phyloP scores from a whole-genome alignment of 106 monocot species.

The Dioscorea zingiberensis region DNA sequence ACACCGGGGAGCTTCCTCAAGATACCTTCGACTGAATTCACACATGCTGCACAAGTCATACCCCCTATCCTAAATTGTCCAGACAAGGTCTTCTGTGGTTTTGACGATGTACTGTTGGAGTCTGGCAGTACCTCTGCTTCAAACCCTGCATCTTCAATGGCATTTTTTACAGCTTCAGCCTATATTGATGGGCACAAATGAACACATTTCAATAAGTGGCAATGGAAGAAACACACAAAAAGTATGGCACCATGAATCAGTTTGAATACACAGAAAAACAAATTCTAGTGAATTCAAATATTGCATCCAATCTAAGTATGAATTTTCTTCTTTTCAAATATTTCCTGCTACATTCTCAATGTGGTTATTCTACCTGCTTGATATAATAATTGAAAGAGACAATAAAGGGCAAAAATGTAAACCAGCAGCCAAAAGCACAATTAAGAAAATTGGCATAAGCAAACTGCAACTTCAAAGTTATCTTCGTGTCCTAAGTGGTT shows the following conservation, averaged over 20 bases:
- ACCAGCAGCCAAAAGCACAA: too few relatives aligned
- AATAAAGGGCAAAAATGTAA: too few relatives aligned
- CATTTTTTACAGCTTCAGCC: conserved; percentile 77
- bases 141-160: conserved; percentile 97
- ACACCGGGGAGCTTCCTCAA: conserved; percentile 82
- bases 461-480: too few relatives aligned
- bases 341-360: too few relatives aligned
- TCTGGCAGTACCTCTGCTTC: conserved; percentile 79
- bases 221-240: not conserved
- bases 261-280: not conserved
- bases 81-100: conserved; percentile 38
- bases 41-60: conserved; percentile 97
- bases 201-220: not conserved
- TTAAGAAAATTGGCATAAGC: too few relatives aligned
- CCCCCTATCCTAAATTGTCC: conserved; percentile 93
- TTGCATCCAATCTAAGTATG: too few relatives aligned
- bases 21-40: conserved; percentile 89
- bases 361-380: too few relatives aligned
- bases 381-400: too few relatives aligned
- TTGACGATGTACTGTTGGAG: conserved; percentile 25
- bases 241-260: not conserved
- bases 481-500: too few relatives aligned
- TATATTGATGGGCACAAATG: conserved; percentile 15
- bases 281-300: too few relatives aligned
- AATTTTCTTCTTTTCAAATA: too few relatives aligned